Evolutionary conservation across 2,329 filamentous ascomycete genomes (phyloP), one percentile per base, ranked within the genome.

Genomic region (Cladobotryum protrusum): DNA sequence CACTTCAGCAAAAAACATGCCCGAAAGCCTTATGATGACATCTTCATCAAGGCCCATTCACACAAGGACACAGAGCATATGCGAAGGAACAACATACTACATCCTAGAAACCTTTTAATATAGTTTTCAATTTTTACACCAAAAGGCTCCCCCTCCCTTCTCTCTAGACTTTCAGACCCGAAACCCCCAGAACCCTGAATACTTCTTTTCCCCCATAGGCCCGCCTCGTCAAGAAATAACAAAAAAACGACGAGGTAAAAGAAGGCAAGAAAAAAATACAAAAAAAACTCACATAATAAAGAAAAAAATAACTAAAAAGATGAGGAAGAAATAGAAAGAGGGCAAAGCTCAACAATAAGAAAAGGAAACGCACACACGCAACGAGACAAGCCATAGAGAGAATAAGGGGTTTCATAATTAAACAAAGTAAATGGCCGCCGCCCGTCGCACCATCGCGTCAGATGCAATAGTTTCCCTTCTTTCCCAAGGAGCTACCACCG

Each of bases 371-470:
- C 51, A 43, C 29, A 41, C 35, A 49, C 36, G 39, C 20, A 48
- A 11, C 41, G 29, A 29, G 41, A 50, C 51, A 53, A 43, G 51
- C 44, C 50, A 42, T 33, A 52, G 49, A 18, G 15, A 29, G 40
- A 62, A 59, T 63, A 65, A 63, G 60, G n/a, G 55, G 54, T 63
- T 69, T 72, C 68, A 61, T 72, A 68, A 75, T 76, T 75, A 75
- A 74, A 76, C 72, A 76, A 72, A 66, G 69, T 75, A 74, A 69
- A 69, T 71, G 68, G 67, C 67, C 67, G 65, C 68, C 69, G 61
- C 67, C 66, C 61, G 49, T 60, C 59, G 60, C 61, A 51, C 59
- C 60, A 54, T 61, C 59, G 54, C 60, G 58, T 59, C 57, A 61
- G 59, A 65, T 65, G 63, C 63, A 64, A 57, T 56, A 59, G 47